Conservation (phyloP, 768 basidiomycete genomes). For the Hydnum rufescens region DNA sequence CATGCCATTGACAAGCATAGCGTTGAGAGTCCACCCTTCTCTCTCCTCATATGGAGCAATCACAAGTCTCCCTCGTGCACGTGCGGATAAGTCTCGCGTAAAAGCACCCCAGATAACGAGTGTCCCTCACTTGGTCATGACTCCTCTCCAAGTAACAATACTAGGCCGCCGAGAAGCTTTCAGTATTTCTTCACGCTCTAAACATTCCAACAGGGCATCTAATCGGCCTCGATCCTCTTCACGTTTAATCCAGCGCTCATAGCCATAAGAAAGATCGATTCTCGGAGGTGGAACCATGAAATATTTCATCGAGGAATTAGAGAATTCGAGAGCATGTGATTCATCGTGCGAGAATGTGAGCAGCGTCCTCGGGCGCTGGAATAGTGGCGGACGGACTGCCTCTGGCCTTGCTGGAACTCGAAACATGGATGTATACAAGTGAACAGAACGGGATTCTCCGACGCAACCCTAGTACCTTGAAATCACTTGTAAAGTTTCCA, state of each 20-base stretch:
- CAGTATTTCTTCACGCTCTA: constrained; percentile 25
- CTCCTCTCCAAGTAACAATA: constrained; percentile 47
- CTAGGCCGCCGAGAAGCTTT: constrained; percentile 17
- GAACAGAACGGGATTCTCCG: no score
- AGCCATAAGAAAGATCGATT: constrained; percentile 50
- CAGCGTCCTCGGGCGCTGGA: constrained; percentile 5
- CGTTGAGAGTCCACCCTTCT: constrained; percentile 65
- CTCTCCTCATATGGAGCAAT: constrained; percentile 65
- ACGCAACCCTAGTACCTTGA: no score
- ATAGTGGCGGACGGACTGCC: constrained; percentile 1
- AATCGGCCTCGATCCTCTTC: constrained; percentile 47
- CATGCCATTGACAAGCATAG: constrained; percentile 52
- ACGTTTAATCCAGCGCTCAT: constrained; percentile 48
- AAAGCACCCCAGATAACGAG: constrained; percentile 19
- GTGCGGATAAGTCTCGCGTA: no score
- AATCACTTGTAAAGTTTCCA: no score
- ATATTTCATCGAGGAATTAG: constrained; percentile 47
- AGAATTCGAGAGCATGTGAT: constrained; percentile 33
- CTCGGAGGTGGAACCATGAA: constrained; percentile 44
- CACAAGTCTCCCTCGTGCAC: constrained; percentile 60
- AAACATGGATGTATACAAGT: no score
- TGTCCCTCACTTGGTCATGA: constrained; percentile 50
- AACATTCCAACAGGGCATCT: constrained; percentile 43
- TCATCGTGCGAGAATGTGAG: constrained; percentile 9
- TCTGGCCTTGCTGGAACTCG: no score